A percentile compares a stretch with the other conserved stretches of the same genome.
These are phyloP conservation scores for Diaporthe capsici DNA, from an alignment of 2,329 filamentous ascomycete species.

Conservation along the genomic window DNA sequence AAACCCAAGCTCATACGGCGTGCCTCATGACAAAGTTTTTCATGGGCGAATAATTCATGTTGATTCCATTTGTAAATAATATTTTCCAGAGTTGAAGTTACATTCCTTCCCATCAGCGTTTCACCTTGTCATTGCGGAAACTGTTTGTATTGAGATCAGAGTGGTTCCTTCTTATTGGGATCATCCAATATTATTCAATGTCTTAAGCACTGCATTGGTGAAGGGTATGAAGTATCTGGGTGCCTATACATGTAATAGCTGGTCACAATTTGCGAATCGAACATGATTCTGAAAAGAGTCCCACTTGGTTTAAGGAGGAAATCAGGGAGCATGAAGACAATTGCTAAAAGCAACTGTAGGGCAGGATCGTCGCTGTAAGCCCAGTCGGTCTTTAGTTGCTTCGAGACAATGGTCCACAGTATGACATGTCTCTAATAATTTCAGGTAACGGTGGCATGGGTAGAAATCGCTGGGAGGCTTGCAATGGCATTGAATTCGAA, in stretches of 20 bases:
- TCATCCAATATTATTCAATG: neutral
- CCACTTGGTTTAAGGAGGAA: too few species aligned
- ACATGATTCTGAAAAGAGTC: neutral
- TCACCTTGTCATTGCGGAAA: neutral
- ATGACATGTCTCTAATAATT: neutral
- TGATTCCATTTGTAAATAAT: neutral
- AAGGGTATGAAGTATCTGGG: neutral
- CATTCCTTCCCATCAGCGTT: neutral
- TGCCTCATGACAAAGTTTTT: neutral
- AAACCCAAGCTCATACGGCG: slow-evolving; percentile 3
- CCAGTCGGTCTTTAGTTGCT: too few species aligned
- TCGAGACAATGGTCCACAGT: too few species aligned
- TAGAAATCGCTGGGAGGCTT: neutral
- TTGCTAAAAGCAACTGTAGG: too few species aligned
- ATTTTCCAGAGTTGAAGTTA: too few species aligned
- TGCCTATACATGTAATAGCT: neutral
- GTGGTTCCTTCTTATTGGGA: too few species aligned
- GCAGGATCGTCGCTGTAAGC: too few species aligned
- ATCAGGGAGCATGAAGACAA: too few species aligned
- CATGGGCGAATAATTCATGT: neutral
- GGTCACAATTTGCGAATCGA: neutral
- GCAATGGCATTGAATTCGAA: neutral
- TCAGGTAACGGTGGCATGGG: neutral
- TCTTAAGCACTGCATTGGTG: neutral
- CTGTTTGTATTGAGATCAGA: neutral